phyloP scores from a whole-genome alignment of 2,329 filamentous ascomycete genomes.

The Ophiostoma pallidulum region DNA sequence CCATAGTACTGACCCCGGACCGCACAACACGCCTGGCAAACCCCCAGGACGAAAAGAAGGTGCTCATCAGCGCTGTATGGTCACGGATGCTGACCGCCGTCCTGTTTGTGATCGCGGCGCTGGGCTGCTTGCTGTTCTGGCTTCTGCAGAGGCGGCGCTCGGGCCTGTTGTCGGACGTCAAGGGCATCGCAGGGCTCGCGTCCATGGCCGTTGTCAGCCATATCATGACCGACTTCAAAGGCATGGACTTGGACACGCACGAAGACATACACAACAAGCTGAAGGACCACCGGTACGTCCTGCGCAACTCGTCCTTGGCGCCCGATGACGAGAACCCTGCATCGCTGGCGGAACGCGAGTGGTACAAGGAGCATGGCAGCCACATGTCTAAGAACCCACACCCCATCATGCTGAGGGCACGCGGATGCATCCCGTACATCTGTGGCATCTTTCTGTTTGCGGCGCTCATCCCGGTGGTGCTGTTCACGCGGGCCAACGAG shows the following conservation, averaged over 20 bases:
- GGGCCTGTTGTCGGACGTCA: slow-evolving; percentile 58
- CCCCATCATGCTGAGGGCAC: slow-evolving; percentile 56
- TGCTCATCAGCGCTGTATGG: slow-evolving; percentile 48
- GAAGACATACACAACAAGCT: slow-evolving; percentile 58
- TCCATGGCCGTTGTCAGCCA: slow-evolving; percentile 67
- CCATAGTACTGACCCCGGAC: slow-evolving; percentile 47
- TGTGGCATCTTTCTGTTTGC: slow-evolving; percentile 46
- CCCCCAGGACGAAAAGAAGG: slow-evolving; percentile 38
- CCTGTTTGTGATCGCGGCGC: slow-evolving; percentile 47
- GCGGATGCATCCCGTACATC: slow-evolving; percentile 52
- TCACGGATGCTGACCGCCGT: slow-evolving; percentile 51
- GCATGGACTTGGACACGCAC: slow-evolving; percentile 58
- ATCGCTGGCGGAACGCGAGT: slow-evolving; percentile 31
- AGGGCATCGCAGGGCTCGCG: slow-evolving; percentile 63
- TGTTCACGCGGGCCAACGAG: slow-evolving; percentile 47
- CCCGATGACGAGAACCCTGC: slow-evolving; percentile 46
- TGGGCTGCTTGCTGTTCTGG: slow-evolving; percentile 49
- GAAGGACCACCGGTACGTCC: slow-evolving; percentile 56
- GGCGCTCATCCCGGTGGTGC: slow-evolving; percentile 48
- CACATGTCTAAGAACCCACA: slow-evolving; percentile 53
- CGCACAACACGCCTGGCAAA: slow-evolving; percentile 34
- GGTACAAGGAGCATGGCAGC: slow-evolving; percentile 31
- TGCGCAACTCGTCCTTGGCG: slow-evolving; percentile 61
- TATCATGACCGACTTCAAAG: slow-evolving; percentile 64
- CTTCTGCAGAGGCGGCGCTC: slow-evolving; percentile 54